Conservation (phyloP, 176 grass and related monocot genomes). For the Zoysia pacifica region DNA sequence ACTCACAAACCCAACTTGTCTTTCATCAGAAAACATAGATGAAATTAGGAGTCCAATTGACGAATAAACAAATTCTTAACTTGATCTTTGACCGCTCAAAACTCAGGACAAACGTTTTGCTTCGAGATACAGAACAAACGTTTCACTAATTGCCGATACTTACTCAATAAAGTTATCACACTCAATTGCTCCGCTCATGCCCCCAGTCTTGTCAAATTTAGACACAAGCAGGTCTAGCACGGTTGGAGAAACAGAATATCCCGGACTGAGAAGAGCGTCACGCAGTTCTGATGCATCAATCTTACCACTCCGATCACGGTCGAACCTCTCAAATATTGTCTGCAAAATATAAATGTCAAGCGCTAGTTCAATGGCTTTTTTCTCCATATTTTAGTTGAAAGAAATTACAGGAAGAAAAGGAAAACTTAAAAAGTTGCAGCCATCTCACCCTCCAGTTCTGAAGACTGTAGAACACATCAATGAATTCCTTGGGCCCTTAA, state of each 20-base stretch:
- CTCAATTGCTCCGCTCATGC: slow-evolving; percentile 78
- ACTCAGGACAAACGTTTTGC: neutral
- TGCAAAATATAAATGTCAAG: slow-evolving; percentile 39
- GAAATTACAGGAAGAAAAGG: neutral
- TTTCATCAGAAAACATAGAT: neutral
- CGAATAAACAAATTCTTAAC: neutral
- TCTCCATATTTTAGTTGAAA: neutral
- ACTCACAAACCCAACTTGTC: neutral
- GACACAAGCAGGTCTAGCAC: slow-evolving; percentile 87
- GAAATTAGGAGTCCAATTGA: neutral
- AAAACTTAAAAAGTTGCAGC: slow-evolving; percentile 2
- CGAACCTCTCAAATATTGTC: slow-evolving; percentile 88
- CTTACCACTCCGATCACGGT: slow-evolving; percentile 84
- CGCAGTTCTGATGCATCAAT: slow-evolving; percentile 81
- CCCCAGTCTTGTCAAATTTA: slow-evolving; percentile 96
- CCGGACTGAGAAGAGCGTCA: slow-evolving; percentile 86
- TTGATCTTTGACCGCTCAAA: neutral
- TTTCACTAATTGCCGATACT: slow-evolving; percentile 4
- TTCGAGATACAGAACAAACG: neutral
- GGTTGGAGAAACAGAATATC: slow-evolving; percentile 78
- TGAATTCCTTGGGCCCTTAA: slow-evolving; percentile 93
- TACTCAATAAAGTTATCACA: slow-evolving; percentile 99
- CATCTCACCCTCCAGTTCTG: slow-evolving; percentile 90
- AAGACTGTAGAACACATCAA: slow-evolving; percentile 90
- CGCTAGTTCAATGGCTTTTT: neutral